Evolutionary conservation across 1,139 yeast genomes (phyloP).

Genomic region (Lodderomyces jiufengensis): DNA sequence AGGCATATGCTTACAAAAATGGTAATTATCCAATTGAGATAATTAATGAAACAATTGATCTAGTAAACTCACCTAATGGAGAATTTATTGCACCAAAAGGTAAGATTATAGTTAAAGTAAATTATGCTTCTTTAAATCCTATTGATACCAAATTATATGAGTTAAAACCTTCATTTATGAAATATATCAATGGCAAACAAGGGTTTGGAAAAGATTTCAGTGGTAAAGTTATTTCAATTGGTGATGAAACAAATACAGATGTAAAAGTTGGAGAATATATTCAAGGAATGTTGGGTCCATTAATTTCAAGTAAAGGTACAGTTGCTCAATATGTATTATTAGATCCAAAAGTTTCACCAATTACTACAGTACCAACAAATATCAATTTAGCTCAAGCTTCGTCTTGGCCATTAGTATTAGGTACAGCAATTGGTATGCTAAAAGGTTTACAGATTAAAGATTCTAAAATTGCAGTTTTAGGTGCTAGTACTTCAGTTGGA

Average conservation of each 20-base stretch:
- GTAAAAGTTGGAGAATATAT: slow-evolving; percentile 62
- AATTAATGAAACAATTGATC: slow-evolving; percentile 13
- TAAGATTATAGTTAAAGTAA: slow-evolving; percentile 55
- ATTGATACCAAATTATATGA: slow-evolving; percentile 54
- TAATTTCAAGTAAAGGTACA: slow-evolving; percentile 48
- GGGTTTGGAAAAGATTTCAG: slow-evolving; percentile 70
- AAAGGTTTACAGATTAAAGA: slow-evolving; percentile 14
- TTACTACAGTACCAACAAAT: slow-evolving; percentile 45
- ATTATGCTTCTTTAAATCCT: slow-evolving; percentile 63
- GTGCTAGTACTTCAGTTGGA: slow-evolving; percentile 77
- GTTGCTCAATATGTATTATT: slow-evolving; percentile 40
- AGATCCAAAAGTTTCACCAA: slow-evolving; percentile 36
- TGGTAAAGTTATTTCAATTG: slow-evolving; percentile 61
- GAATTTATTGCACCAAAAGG: slow-evolving; percentile 33
- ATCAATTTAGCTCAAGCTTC: slow-evolving; percentile 55
- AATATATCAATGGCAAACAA: slow-evolving; percentile 1
- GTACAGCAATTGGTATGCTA: slow-evolving; percentile 51
- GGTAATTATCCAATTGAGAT: slow-evolving; percentile 13
- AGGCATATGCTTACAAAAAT: slow-evolving; percentile 18
- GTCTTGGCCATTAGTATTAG: slow-evolving; percentile 53
- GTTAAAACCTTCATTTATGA: slow-evolving; percentile 13
- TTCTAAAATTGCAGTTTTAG: slow-evolving; percentile 52
- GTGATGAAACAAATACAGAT: slow-evolving; percentile 23
- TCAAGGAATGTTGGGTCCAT: slow-evolving; percentile 50
- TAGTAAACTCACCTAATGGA: slow-evolving; percentile 23